Evolutionary conservation across 164 flowering plant genomes (phyloP).

Genomic region (Brasenia schreberi): DNA sequence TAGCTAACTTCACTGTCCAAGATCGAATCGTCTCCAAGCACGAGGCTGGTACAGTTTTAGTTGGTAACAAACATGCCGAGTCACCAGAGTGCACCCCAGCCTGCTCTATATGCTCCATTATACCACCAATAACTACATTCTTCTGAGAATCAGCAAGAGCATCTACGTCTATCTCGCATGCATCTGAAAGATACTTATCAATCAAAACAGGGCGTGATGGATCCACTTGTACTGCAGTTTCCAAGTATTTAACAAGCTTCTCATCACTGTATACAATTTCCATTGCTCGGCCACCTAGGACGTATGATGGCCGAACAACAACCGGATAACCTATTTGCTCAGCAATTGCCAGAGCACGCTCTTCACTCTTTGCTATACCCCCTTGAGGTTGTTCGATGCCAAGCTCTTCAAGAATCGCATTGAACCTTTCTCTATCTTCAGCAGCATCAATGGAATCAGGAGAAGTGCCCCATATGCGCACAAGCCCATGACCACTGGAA

Average conservation of each 20-base stretch:
- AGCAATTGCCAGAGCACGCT: slow-evolving; percentile 71
- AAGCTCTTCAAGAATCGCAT: slow-evolving; percentile 57
- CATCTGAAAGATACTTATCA: slow-evolving; percentile 76
- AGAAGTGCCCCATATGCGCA: slow-evolving; percentile 81
- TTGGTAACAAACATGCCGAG: slow-evolving; percentile 81
- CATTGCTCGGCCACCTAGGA: slow-evolving; percentile 91
- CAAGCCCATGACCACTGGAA: slow-evolving; percentile 55
- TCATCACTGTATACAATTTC: slow-evolving; percentile 79
- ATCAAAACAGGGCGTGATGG: slow-evolving; percentile 74
- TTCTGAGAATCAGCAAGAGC: slow-evolving; percentile 69
- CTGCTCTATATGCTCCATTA: slow-evolving; percentile 98
- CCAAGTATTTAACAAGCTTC: slow-evolving; percentile 58
- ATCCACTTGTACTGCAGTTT: slow-evolving; percentile 74
- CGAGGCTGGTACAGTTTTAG: slow-evolving; percentile 53
- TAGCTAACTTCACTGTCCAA: slow-evolving; percentile 77
- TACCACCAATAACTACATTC: slow-evolving; percentile 92
- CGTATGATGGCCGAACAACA: slow-evolving; percentile 86
- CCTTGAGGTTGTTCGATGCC: slow-evolving; percentile 76
- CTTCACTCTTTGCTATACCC: slow-evolving; percentile 74
- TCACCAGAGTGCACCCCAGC: slow-evolving; percentile 97
- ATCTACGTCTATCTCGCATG: slow-evolving; percentile 87
- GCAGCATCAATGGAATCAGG: slow-evolving; percentile 93
- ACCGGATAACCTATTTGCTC: slow-evolving; percentile 70
- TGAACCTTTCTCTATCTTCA: slow-evolving; percentile 79
- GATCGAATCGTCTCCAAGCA: slow-evolving; percentile 64